Conservation (phyloP, 257 asterid species). For the Cruciata laevipes region DNA sequence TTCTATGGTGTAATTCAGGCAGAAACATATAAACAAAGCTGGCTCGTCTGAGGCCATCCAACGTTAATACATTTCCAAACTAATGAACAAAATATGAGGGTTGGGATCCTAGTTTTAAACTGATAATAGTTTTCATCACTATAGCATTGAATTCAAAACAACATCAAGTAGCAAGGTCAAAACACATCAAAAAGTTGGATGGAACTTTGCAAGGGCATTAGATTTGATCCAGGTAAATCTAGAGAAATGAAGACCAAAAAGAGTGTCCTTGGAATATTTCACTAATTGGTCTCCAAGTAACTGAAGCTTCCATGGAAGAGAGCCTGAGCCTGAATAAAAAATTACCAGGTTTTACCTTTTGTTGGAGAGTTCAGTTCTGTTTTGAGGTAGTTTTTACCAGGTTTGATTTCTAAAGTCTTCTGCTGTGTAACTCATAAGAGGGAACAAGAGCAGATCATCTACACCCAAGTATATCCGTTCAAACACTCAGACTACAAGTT, state of each 20-base stretch:
- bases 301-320: too few relatives aligned
- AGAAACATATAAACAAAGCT: neutral
- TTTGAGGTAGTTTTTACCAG: too few relatives aligned
- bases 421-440: neutral
- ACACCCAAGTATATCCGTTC: too few relatives aligned
- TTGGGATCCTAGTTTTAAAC: too few relatives aligned
- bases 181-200: neutral
- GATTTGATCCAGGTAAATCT: neutral
- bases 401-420: too few relatives aligned
- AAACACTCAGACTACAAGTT: neutral
- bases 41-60: neutral
- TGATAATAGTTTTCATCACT: neutral
- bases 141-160: neutral
- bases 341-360: too few relatives aligned
- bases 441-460: neutral
- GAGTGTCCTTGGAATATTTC: too few relatives aligned
- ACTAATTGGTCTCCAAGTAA: too few relatives aligned
- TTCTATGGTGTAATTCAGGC: too few relatives aligned
- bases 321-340: too few relatives aligned
- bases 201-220: neutral
- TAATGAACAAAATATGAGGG: neutral
- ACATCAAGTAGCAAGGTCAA: neutral
- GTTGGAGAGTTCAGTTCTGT: too few relatives aligned
- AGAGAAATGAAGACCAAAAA: too few relatives aligned
- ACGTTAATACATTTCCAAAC: neutral